Conservation (phyloP, 116 monocot species). For the Iris pallida region DNA sequence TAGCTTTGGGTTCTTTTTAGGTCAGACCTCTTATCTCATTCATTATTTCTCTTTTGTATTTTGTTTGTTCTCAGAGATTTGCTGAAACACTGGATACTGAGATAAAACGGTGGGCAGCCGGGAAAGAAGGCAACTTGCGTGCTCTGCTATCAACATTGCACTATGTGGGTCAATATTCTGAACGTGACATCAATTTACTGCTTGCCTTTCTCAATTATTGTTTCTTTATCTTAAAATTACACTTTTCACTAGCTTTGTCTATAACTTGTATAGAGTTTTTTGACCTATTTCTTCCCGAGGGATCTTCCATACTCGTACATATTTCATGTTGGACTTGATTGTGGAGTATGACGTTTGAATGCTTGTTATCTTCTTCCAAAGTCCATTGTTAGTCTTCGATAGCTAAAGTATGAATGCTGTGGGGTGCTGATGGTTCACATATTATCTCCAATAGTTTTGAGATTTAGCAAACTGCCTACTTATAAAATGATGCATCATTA, state of each 20-base stretch:
- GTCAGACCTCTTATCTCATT: not conserved
- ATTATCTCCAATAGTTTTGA: no score
- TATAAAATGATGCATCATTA: no score
- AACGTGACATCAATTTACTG: not conserved
- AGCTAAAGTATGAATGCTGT: no score
- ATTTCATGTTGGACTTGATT: not conserved
- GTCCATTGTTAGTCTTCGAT: no score
- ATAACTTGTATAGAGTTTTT: not conserved
- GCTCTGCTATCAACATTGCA: constrained; percentile 90
- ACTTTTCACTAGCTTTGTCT: not conserved
- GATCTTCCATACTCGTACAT: not conserved
- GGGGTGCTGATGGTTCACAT: no score
- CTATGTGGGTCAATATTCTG: constrained; percentile 58
- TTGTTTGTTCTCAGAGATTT: constrained; percentile 61
- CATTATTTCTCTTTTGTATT: not conserved
- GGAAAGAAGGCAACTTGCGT: constrained; percentile 93
- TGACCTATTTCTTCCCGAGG: not conserved
- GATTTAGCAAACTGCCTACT: no score
- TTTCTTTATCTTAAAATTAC: not conserved
- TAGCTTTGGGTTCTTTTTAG: constrained; percentile 2
- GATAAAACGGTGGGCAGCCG: constrained; percentile 88
- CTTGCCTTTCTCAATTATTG: not conserved
- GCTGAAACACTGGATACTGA: constrained; percentile 76
- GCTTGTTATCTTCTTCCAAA: no score
- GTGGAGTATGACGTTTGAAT: not conserved